Evolutionary conservation across 2,329 filamentous ascomycete genomes (phyloP).

Genomic region (Mycosphaerella sp.): DNA sequence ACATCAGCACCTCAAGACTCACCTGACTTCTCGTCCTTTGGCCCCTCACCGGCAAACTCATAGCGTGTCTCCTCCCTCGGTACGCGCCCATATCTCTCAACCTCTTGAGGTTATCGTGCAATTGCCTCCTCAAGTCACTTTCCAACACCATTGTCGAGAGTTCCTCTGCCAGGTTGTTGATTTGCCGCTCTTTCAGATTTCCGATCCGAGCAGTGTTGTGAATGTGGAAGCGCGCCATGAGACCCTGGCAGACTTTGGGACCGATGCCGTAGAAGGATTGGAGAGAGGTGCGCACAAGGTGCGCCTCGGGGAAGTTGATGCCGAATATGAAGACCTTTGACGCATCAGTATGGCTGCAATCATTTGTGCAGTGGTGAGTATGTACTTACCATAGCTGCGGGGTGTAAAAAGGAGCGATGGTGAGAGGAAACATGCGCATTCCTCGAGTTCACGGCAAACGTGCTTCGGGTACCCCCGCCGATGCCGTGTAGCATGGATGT

Average conservation of each 20-base stretch:
- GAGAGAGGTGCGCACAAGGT: constrained; percentile 65
- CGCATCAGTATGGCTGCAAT: background rate
- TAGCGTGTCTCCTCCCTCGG: constrained; percentile 82
- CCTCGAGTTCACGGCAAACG: background rate
- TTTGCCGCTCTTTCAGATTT: constrained; percentile 64
- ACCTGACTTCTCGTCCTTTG: constrained; percentile 79
- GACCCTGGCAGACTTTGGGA: constrained; percentile 58
- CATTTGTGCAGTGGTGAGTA: background rate
- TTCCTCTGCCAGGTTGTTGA: constrained; percentile 76
- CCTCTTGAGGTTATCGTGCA: constrained; percentile 78
- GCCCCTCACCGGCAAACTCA: constrained; percentile 84
- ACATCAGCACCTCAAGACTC: constrained; percentile 19
- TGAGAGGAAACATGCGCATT: background rate
- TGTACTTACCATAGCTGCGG: constrained; percentile 15
- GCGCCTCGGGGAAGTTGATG: constrained; percentile 75
- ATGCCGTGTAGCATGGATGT: too few species aligned
- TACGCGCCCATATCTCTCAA: constrained; percentile 88
- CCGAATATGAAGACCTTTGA: constrained; percentile 63
- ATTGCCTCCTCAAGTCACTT: constrained; percentile 70
- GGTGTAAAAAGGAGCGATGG: background rate
- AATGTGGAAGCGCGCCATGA: constrained; percentile 86
- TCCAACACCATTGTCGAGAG: constrained; percentile 90
- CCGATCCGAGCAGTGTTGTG: constrained; percentile 76
- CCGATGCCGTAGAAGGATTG: constrained; percentile 84
- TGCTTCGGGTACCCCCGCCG: background rate